Evolutionary conservation across 2,329 filamentous ascomycete genomes (phyloP).

Genomic region (Colletotrichum abscissum): DNA sequence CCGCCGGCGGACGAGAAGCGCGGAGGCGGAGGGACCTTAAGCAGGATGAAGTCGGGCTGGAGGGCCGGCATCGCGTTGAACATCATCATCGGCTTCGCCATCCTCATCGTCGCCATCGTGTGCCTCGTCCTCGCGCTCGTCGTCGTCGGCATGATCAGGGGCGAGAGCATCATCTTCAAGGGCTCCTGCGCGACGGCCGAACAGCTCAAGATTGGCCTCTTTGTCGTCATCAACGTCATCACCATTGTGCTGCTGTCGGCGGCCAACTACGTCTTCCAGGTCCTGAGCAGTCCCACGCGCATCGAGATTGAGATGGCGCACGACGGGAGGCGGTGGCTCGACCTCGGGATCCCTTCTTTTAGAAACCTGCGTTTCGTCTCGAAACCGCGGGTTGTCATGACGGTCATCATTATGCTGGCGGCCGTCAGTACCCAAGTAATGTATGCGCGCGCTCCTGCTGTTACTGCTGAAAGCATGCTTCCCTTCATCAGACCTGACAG

Average conservation of each 20-base stretch:
- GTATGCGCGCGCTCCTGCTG: conserved; percentile 45
- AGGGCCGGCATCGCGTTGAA: conserved; percentile 59
- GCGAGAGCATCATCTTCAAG: conserved; percentile 50
- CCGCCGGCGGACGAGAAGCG: conserved; percentile 7
- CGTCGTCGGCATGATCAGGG: conserved; percentile 45
- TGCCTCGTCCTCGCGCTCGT: conserved; percentile 52
- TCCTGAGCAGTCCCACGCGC: conserved; percentile 65
- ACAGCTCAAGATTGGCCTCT: conserved; percentile 53
- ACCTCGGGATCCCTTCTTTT: conserved; percentile 65
- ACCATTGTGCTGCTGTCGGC: conserved; percentile 57
- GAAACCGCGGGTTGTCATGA: conserved; percentile 51
- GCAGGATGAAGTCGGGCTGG: conserved; percentile 54
- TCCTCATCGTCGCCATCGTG: conserved; percentile 51
- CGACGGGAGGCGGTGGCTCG: conserved; percentile 57
- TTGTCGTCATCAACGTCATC: conserved; percentile 57
- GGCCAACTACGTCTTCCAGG: conserved; percentile 65
- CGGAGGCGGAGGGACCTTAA: conserved; percentile 43
- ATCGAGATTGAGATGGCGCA: conserved; percentile 61
- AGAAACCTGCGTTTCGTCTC: conserved; percentile 60
- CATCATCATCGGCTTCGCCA: conserved; percentile 51
- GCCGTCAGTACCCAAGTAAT: conserved; percentile 62
- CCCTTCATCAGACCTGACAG: background rate
- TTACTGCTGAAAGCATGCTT: background rate
- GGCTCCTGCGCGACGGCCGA: conserved; percentile 51
- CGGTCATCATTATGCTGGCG: conserved; percentile 51